Evolutionary conservation across 306 rosid genomes (phyloP), one percentile per base, ranked within the genome.

Genomic region (Cucurbita ficifolia): DNA sequence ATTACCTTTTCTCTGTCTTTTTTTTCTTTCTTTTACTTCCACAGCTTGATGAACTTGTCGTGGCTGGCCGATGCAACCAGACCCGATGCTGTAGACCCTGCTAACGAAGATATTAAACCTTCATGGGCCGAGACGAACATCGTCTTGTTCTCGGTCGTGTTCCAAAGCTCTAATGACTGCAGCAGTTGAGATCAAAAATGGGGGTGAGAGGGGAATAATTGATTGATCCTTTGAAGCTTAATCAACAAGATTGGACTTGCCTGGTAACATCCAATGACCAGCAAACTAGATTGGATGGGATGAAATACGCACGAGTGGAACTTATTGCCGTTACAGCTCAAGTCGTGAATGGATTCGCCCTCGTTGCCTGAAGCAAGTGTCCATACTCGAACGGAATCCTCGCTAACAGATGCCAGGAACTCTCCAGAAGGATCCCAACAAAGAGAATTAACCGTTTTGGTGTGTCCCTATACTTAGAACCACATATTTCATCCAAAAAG

Each of bases 91-190:
- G 87, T 83, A 24, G 99, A 94, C 45, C 85, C 94, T 0, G 99
- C 88, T 83, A 94, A 82, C 5, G 92, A 78, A 38, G 97, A 84
- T 53, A 94, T 84, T 56, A 94, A 86, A 75, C 97, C 99, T 0
- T 91, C 99, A 39, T 94, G 99, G 64, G 97, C 99, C 7, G 97
- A 48, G 17, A 91, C 77, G 2, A 92, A 84, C 99, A 94, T 89
- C 24, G 97, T 90, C 95, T 89, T 91, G 87, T 87, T 88, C 83
- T 91, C 99, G 0, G 76, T 54, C 91, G 89, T 91, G 89, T 94
- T 88, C 99, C 99, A 94, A 42, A 94, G 92, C 88, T 94, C 99
- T 86, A 94, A 72, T 39, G 99, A 91, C 99, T 94, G 81, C 88
- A 87, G 5, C 19, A 18, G 49, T 55, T 58, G 3, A 64, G 56